A percentile compares a stretch with the other conserved stretches of the same genome.
Conservation (phyloP, 371 early-diverging fungal species). For the Dentiscutata heterogama region DNA sequence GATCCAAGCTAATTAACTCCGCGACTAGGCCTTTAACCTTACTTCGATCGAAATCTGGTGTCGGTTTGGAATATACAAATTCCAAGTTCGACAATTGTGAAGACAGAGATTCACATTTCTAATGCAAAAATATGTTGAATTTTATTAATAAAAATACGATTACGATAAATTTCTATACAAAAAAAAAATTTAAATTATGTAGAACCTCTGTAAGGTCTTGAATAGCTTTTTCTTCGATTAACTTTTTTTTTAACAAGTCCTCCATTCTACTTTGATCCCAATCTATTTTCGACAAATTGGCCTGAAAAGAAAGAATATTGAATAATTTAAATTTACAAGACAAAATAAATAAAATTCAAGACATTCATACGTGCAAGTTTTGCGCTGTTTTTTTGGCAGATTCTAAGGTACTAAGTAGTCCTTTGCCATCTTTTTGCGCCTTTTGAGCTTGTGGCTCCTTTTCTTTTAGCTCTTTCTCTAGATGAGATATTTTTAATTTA, state of each 20-base stretch:
- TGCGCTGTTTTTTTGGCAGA: slow-evolving; percentile 60
- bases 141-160: slow-evolving; percentile 30
- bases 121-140: slow-evolving; percentile 25
- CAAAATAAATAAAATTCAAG: neutral
- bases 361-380: slow-evolving; percentile 51
- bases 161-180: neutral
- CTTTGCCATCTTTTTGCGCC: slow-evolving; percentile 63
- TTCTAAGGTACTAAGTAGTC: slow-evolving; percentile 56
- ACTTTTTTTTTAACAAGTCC: slow-evolving; percentile 53
- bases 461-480: slow-evolving; percentile 70
- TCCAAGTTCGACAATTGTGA: slow-evolving; percentile 68
- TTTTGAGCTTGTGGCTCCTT: slow-evolving; percentile 62
- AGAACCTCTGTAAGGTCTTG: slow-evolving; percentile 59
- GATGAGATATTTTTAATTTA: slow-evolving; percentile 74
- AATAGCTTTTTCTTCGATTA: slow-evolving; percentile 52
- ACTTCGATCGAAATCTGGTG: slow-evolving; percentile 87
- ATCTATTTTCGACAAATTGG: slow-evolving; percentile 57
- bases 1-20: slow-evolving; percentile 80
- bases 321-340: neutral
- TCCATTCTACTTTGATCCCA: slow-evolving; percentile 65
- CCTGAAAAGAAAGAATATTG: neutral
- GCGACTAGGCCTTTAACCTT: slow-evolving; percentile 95
- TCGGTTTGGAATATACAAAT: slow-evolving; percentile 77
- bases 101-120: slow-evolving; percentile 62
- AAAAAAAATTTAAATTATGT: neutral